Evolutionary conservation across 2,329 filamentous ascomycete species (phyloP), one percentile per base, ranked within the genome.

Genomic region (Botrytis fabae): DNA sequence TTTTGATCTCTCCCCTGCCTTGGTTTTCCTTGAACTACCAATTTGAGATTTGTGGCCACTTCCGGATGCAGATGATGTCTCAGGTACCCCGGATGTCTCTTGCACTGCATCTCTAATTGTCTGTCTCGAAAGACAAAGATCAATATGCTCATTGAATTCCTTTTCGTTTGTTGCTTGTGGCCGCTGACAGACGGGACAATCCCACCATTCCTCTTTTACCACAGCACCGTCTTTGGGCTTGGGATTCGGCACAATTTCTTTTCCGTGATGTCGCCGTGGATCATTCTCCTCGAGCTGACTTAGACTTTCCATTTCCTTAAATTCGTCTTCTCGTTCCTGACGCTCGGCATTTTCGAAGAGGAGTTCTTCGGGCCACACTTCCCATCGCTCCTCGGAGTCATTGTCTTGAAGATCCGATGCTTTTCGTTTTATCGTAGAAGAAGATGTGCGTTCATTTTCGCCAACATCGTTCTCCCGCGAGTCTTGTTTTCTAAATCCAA

Each of bases 91-190:
- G 14, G 68, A 48, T 5, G 72, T 78, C 66, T 86, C 86, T 73
- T 93, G 90, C 1, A 96, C 91, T 0, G 90, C 92, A 78, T 98
- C 93, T 63, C 91, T 91, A 78, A 99, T 98, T 0, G 94, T 93
- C 79, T 93, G 90, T 72, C 91, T 87, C 0, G 95, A 98, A 1
- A 99, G 86, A 81, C 96, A 99, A 14, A 92, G 88, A 81, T 99
- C 96, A 69, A 99, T 94, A 79, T 99, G 96, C 73, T 92, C 89
- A 77, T 99, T 99, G 83, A 98, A 97, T 0, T 83, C 84, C 63
- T 86, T 86, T 80, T 98, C 94, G 68, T 95, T 87, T 0, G 94
- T 88, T 0, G 85, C 79, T 79, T 98, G 95, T 0, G 93, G 91
- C 25, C 91, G 85, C n/a, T 85, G 83, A 81, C 96, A 99, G 62